These are phyloP conservation scores for Fonsecaea multimorphosa DNA, from an alignment of 2,329 filamentous ascomycete genomes.

Conservation along the genomic window DNA sequence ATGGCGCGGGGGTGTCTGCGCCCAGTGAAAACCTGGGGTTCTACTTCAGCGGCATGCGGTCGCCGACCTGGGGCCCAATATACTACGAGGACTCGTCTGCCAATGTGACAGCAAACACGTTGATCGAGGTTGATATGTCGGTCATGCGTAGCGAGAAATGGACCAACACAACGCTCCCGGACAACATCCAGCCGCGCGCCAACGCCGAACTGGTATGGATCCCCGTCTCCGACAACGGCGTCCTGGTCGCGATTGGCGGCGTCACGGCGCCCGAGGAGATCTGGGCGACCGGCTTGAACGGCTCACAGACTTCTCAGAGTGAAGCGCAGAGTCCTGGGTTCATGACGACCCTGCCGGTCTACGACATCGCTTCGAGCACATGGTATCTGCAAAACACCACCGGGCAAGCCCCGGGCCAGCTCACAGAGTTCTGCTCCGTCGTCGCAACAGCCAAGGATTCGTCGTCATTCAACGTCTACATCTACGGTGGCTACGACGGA, in stretches of 20 bases:
- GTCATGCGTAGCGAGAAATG: constrained; percentile 59
- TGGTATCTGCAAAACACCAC: constrained; percentile 53
- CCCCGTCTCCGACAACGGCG: constrained; percentile 47
- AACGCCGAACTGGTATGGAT: constrained; percentile 71
- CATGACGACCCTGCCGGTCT: constrained; percentile 48
- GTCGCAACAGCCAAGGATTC: constrained; percentile 47
- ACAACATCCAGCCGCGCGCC: constrained; percentile 60
- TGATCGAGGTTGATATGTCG: constrained; percentile 68
- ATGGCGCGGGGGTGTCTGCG: constrained; percentile 67
- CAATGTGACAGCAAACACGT: constrained; percentile 55
- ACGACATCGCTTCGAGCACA: constrained; percentile 44
- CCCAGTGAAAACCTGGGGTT: constrained; percentile 74
- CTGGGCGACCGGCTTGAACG: constrained; percentile 33
- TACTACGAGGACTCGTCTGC: constrained; percentile 59
- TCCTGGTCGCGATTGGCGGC: constrained; percentile 50
- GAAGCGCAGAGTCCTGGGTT: constrained; percentile 41
- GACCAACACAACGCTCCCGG: constrained; percentile 62
- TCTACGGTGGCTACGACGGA: constrained; percentile 46
- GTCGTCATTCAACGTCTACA: constrained; percentile 47
- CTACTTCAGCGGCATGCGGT: constrained; percentile 71
- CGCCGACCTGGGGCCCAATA: constrained; percentile 56
- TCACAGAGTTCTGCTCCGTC: constrained; percentile 51
- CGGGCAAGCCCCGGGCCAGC: constrained; percentile 44
- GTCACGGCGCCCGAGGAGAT: constrained; percentile 39
- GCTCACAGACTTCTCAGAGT: constrained; percentile 29